These are phyloP conservation scores for Saccharomycopsis microspora DNA, from an alignment of 805 yeast species.

Conservation along the genomic window DNA sequence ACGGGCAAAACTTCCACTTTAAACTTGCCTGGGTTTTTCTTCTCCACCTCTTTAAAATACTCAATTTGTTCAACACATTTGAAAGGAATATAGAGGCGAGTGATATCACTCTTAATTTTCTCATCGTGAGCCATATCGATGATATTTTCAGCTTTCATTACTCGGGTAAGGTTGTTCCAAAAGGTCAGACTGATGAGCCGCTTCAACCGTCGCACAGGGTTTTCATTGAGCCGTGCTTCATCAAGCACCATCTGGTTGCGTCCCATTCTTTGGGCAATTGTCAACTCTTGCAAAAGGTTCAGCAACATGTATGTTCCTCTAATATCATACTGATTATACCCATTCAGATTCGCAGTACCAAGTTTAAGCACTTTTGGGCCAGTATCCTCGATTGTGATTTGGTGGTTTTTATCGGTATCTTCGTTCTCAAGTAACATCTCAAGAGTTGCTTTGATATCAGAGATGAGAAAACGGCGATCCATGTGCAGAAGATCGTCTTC, in stretches of 20 bases:
- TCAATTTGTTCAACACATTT: conserved; percentile 61
- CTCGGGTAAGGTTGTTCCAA: conserved; percentile 72
- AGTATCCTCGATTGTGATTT: conserved; percentile 75
- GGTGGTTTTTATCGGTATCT: conserved; percentile 77
- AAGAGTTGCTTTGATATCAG: conserved; percentile 65
- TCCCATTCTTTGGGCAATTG: conserved; percentile 75
- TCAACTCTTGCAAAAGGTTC: conserved; percentile 77
- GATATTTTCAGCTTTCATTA: conserved; percentile 50
- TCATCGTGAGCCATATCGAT: conserved; percentile 67
- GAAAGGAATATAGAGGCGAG: conserved; percentile 70
- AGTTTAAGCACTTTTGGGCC: conserved; percentile 75
- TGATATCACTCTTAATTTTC: conserved; percentile 56
- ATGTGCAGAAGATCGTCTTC: conserved; percentile 31
- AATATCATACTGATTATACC: conserved; percentile 59
- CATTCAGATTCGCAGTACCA: conserved; percentile 79
- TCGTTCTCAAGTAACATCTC: conserved; percentile 58
- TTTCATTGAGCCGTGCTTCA: conserved; percentile 75
- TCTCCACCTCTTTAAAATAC: conserved; percentile 46
- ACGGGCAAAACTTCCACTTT: conserved; percentile 73
- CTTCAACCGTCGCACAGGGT: conserved; percentile 69
- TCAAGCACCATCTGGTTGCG: conserved; percentile 69
- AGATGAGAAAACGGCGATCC: conserved; percentile 44
- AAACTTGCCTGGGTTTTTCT: conserved; percentile 27
- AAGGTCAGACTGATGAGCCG: conserved; percentile 66
- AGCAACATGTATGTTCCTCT: conserved; percentile 87